Evolutionary conservation across 75 land plant genomes (phyloP).

Genomic region (Pinus albicaulis): DNA sequence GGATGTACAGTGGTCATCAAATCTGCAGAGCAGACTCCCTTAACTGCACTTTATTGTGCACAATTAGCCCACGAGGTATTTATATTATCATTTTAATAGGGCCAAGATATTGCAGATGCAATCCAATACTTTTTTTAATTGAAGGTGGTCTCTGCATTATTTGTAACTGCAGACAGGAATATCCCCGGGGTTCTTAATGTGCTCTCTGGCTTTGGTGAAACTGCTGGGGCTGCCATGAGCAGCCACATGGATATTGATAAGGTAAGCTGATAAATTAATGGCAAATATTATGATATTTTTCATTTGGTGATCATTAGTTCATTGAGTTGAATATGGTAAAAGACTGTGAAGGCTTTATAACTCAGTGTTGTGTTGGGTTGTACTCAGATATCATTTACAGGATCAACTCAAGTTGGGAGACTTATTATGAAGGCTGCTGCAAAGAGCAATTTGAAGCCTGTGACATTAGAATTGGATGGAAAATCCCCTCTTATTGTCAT

Average conservation of each 20-base stretch:
- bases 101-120: too few relatives aligned
- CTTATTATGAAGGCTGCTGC: slow-evolving; percentile 31
- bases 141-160: not conserved
- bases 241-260: slow-evolving; percentile 90
- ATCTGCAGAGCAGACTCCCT: slow-evolving; percentile 28
- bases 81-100: too few relatives aligned
- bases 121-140: too few relatives aligned
- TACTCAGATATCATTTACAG: slow-evolving; percentile 24
- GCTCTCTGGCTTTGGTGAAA: slow-evolving; percentile 67
- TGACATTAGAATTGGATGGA: slow-evolving; percentile 32
- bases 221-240: slow-evolving; percentile 70
- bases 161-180: slow-evolving; percentile 60
- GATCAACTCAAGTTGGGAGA: slow-evolving; percentile 34
- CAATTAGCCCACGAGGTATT: slow-evolving; percentile 63
- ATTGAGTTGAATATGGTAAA: not conserved
- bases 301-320: too few relatives aligned
- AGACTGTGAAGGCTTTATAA: not conserved
- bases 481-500: slow-evolving; percentile 29
- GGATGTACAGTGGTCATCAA: slow-evolving; percentile 79
- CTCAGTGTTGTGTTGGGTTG: not conserved
- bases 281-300: not conserved
- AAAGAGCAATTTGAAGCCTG: slow-evolving; percentile 30
- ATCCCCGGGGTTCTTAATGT: slow-evolving; percentile 87
- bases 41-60: slow-evolving; percentile 67
- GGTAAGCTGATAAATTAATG: slow-evolving; percentile 14